Evolutionary conservation across 768 basidiomycete species (phyloP), one percentile per base, ranked within the genome.

Genomic region (Leccinellum rugosiceps): DNA sequence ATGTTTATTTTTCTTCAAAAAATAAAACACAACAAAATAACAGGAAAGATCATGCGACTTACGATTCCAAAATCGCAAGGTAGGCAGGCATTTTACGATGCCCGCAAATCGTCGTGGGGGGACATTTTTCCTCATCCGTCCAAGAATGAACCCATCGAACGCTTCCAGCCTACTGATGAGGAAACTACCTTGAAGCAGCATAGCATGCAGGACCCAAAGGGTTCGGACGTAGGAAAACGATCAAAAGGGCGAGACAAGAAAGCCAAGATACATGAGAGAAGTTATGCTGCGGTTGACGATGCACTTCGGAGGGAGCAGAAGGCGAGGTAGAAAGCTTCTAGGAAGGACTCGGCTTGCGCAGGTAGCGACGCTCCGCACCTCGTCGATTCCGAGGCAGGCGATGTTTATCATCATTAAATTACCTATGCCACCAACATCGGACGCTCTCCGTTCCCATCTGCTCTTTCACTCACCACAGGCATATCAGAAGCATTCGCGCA

Each of bases 1-100:
- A 30, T 38, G 23, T 38, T 52, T 54, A 35, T 35, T 45, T 31
- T 47, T 38, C 48, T 41, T 19, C 10, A n/a, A 41, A 31, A 35
- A 38, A 38, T 17, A 38, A 38, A n/a, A 38, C 4, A 38, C n/a
- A 19, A 41, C 8, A 25, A 35, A 35, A 35, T 8, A 1, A 52
- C 65, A 97, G 96, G 90, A 31, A 87, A 91, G 73, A 88, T 98
- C 48, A 89, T 94, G 82, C 86, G 96, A 6, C 76, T 95, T 72
- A 96, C 90, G 5, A 86, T 96, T 38, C 91, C 96, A 0, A 94
- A 85, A 63, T 95, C 92, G 2, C 94, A 95, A 74, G 94, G 94
- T n/a, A 95, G 93, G 71, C 94, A 98, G 65, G 81, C 84, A 0
- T 99, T 85, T 68, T 94, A 98, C 68, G 97, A 98, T 70, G 94